Conservation (phyloP, 192 early-diverging fungal species). For the Anaeromyces robustus region DNA sequence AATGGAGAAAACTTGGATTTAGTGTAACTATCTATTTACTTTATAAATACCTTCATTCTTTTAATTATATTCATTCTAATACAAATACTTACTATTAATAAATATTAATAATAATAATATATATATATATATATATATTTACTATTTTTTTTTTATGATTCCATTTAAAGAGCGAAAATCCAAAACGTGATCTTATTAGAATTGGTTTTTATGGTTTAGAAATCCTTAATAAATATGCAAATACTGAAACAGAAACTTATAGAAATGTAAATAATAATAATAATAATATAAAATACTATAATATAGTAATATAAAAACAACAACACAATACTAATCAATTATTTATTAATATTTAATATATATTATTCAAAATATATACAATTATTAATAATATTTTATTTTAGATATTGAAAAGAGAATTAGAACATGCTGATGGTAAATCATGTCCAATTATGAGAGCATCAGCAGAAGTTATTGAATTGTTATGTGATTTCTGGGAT, state of each 20-base stretch:
- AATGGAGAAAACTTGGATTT: conserved; percentile 54
- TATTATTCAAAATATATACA: background rate
- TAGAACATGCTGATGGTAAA: conserved; percentile 10
- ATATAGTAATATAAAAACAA: no score
- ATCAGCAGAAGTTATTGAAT: conserved; percentile 43
- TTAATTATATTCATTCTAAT: no score
- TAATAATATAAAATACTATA: background rate
- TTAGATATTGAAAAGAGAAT: conserved; percentile 21
- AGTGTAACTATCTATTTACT: conserved; percentile 17
- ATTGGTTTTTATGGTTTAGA: conserved; percentile 49
- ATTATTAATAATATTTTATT: conserved; percentile 15
- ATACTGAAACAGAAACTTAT: conserved; percentile 20
- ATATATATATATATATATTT: conserved; percentile 2
- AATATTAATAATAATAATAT: background rate
- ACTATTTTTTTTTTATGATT: no score
- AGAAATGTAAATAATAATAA: background rate
- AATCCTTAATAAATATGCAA: conserved; percentile 37
- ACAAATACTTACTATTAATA: background rate
- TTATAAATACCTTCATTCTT: background rate
- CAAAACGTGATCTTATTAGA: conserved; percentile 38
- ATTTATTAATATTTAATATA: no score
- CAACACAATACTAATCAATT: no score
- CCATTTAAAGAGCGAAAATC: conserved; percentile 29
- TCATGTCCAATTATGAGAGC: conserved; percentile 45
- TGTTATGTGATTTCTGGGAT: conserved; percentile 54